Evolutionary conservation across 306 rosid genomes (phyloP).

Genomic region (Quercus rubra): DNA sequence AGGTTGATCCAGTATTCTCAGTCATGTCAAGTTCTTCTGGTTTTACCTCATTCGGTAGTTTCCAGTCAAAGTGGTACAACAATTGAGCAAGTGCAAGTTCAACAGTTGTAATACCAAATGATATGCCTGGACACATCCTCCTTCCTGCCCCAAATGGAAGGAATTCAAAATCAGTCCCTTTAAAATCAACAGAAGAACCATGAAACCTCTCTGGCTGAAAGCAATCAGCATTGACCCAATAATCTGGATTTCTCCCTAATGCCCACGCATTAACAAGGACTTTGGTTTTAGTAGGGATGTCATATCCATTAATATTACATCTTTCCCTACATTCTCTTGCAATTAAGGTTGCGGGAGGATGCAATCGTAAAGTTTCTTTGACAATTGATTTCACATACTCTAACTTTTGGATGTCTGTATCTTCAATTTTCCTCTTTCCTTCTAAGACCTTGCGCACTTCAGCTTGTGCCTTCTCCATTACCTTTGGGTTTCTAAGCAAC

Average conservation of each 20-base stretch:
- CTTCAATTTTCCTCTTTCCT: too few species aligned
- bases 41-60: conserved; percentile 23
- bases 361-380: too few species aligned
- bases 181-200: conserved; percentile 13
- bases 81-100: conserved; percentile 19
- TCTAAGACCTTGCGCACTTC: too few species aligned
- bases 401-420: too few species aligned
- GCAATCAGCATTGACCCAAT: conserved; percentile 28
- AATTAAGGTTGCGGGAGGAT: too few species aligned
- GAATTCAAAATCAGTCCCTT: conserved; percentile 21
- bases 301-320: too few species aligned
- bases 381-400: too few species aligned
- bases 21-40: conserved; percentile 29
- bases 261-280: neutral
- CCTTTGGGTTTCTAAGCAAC: conserved; percentile 28
- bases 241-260: neutral
- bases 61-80: conserved; percentile 21
- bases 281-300: neutral
- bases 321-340: too few species aligned
- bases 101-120: conserved; percentile 22
- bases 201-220: conserved; percentile 32
- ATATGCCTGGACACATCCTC: conserved; percentile 29
- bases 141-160: conserved; percentile 31
- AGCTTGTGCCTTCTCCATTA: too few species aligned
- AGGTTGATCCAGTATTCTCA: neutral